phyloP scores from a whole-genome alignment of 768 basidiomycete genomes.

The Pisolithus albus region DNA sequence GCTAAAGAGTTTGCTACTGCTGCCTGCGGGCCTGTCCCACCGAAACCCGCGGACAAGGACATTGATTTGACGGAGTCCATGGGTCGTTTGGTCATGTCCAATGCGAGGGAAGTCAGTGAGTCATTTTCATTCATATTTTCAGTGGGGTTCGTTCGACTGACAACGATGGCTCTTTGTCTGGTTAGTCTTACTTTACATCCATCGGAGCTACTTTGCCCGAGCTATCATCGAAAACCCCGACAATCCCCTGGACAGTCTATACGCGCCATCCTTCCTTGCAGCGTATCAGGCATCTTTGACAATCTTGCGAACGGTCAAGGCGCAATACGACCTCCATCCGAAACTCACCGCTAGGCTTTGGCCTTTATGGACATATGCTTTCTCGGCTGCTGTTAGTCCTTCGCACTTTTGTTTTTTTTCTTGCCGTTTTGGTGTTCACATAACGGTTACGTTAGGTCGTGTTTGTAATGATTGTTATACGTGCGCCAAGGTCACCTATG shows the following conservation, averaged over 20 bases:
- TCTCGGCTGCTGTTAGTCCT: constrained; percentile 43
- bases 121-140: neutral
- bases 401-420: neutral
- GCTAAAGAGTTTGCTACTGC: constrained; percentile 35
- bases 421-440: neutral
- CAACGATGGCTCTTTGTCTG: neutral
- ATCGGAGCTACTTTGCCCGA: constrained; percentile 64
- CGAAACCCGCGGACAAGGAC: constrained; percentile 9
- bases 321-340: constrained; percentile 43
- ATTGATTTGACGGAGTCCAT: constrained; percentile 25
- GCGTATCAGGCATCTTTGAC: constrained; percentile 52
- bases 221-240: constrained; percentile 61
- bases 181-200: constrained; percentile 55
- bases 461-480: constrained; percentile 72
- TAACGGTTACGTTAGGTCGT: constrained; percentile 44
- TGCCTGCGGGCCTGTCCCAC: constrained; percentile 16
- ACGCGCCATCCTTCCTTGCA: constrained; percentile 59
- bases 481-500: constrained; percentile 61
- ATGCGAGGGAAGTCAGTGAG: constrained; percentile 33
- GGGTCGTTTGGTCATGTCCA: constrained; percentile 32
- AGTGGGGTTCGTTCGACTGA: constrained; percentile 1
- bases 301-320: constrained; percentile 44
- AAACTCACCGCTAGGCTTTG: constrained; percentile 49
- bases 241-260: constrained; percentile 60
- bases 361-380: constrained; percentile 57